These are phyloP conservation scores for Chrysopogon serrulatus DNA, from an alignment of 176 grass and related monocot species.

Conservation along the genomic window DNA sequence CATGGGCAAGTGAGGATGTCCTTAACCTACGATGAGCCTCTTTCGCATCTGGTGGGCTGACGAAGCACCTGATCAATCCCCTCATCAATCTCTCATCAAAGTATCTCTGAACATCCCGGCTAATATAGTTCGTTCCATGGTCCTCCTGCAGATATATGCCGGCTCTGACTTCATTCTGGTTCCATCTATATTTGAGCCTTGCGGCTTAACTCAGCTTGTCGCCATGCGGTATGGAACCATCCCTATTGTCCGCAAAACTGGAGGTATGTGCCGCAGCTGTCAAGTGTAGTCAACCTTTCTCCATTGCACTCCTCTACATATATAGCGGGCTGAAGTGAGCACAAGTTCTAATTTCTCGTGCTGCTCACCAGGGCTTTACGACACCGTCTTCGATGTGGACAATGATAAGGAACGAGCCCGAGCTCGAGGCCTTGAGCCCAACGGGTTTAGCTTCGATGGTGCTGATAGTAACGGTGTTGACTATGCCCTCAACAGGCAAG, in stretches of 20 bases:
- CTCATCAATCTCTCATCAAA: not conserved
- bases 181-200: slow-evolving; percentile 91
- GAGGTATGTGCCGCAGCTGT: slow-evolving; percentile 49
- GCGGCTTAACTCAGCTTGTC: slow-evolving; percentile 80
- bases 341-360: not conserved
- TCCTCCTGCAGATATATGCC: slow-evolving; percentile 67
- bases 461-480: slow-evolving; percentile 51
- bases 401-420: slow-evolving; percentile 68
- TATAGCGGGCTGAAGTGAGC: not conserved
- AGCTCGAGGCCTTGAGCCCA: slow-evolving; percentile 59
- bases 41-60: slow-evolving; percentile 75
- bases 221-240: slow-evolving; percentile 91
- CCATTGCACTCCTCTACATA: not conserved
- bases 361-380: slow-evolving; percentile 63
- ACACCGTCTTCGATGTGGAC: slow-evolving; percentile 85
- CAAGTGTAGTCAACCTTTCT: not conserved
- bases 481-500: slow-evolving; percentile 74
- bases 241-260: slow-evolving; percentile 85
- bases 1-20: slow-evolving; percentile 50
- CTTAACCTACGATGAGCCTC: slow-evolving; percentile 83
- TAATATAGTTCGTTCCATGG: not conserved
- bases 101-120: not conserved
- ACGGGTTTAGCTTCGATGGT: slow-evolving; percentile 84
- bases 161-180: slow-evolving; percentile 88
- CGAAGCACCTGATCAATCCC: not conserved